Conservation (phyloP, 1,139 yeast genomes). For the Suhomyces wounanorum region DNA sequence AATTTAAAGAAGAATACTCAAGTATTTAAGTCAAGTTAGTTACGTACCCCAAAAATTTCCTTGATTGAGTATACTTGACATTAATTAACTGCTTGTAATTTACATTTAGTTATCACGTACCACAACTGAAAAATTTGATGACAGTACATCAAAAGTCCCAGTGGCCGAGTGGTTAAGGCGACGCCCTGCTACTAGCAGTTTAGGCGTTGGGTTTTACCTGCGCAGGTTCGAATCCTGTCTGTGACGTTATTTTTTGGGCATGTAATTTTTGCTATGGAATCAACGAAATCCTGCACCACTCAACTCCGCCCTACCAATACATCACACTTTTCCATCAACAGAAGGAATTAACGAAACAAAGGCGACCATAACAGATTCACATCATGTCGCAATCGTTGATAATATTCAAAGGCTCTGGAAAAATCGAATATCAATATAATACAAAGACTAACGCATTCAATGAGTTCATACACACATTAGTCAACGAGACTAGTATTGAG, state of each 20-base stretch:
- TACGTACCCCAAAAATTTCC: too few species aligned
- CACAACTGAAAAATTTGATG: background rate
- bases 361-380: background rate
- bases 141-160: constrained; percentile 20
- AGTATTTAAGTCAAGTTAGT: too few species aligned
- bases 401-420: constrained; percentile 41
- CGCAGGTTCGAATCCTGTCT: constrained; percentile 92
- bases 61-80: too few species aligned
- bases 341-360: background rate
- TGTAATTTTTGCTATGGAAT: constrained; percentile 6
- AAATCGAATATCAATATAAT: constrained; percentile 40
- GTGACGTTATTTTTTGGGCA: constrained; percentile 59
- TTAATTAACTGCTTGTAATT: too few species aligned
- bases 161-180: constrained; percentile 41
- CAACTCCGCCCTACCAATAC: background rate
- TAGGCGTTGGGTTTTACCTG: constrained; percentile 81
- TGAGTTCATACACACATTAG: constrained; percentile 40
- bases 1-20: too few species aligned
- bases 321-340: background rate
- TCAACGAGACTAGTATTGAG: constrained; percentile 37
- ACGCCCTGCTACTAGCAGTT: constrained; percentile 42
- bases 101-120: too few species aligned
- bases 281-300: background rate
- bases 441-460: constrained; percentile 44
- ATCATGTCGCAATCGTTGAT: constrained; percentile 34